These are phyloP conservation scores for Linnemannia hyalina DNA, from an alignment of 192 early-diverging fungal species.

Conservation along the genomic window DNA sequence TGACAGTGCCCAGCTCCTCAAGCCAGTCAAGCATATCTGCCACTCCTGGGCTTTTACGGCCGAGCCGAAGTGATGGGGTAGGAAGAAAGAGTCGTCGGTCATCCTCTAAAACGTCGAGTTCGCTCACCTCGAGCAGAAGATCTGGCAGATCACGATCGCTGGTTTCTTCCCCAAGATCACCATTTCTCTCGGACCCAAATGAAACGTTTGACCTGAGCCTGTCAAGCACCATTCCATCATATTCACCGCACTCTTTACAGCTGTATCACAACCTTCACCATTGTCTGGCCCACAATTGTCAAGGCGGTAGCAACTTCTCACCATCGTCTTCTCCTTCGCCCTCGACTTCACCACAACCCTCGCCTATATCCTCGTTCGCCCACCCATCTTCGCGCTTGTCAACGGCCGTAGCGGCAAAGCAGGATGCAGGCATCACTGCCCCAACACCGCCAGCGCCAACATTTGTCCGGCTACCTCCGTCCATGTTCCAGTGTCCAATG, in stretches of 20 bases:
- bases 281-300: neutral
- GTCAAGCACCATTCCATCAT: neutral
- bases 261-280: neutral
- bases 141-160: neutral
- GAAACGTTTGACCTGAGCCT: neutral
- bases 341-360: constrained; percentile 3
- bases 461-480: neutral
- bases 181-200: neutral
- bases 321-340: constrained; percentile 16
- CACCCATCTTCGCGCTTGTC: neutral
- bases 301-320: neutral
- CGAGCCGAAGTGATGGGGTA: neutral
- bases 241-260: neutral
- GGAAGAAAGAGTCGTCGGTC: neutral
- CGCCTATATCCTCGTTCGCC: neutral
- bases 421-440: neutral
- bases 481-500: constrained; percentile 23
- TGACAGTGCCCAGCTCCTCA: neutral
- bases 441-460: neutral
- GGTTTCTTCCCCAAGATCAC: neutral
- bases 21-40: neutral
- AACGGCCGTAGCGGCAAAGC: neutral
- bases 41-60: neutral
- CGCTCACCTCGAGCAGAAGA: neutral
- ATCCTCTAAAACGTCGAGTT: neutral